Conservation (phyloP, 495 filamentous ascomycete species). For the Massariosphaeria phaeospora region DNA sequence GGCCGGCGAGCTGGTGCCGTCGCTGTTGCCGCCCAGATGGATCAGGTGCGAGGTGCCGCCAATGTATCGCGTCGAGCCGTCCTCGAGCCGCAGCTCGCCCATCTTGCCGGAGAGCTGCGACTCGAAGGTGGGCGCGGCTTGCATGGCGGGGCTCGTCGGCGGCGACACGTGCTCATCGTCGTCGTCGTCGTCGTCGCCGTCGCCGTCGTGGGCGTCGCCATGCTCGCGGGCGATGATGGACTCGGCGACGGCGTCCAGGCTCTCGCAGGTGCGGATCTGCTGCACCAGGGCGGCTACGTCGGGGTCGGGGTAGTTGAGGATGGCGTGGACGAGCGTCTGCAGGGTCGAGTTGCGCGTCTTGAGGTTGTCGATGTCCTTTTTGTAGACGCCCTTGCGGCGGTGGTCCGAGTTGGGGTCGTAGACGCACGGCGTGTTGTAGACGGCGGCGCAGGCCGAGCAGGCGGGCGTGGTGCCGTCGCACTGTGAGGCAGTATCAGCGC, state of each 20-base stretch:
- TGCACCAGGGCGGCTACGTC: conserved; percentile 75
- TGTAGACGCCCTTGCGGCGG: conserved; percentile 92
- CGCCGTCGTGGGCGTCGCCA: conserved; percentile 39
- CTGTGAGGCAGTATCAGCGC: conserved; percentile 41
- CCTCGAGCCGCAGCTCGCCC: conserved; percentile 80
- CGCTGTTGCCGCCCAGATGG: conserved; percentile 52
- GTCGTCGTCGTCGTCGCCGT: conserved; percentile 39
- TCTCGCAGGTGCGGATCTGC: conserved; percentile 88
- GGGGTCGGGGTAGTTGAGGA: conserved; percentile 81
- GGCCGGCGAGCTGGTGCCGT: conserved; percentile 38
- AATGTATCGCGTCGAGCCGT: conserved; percentile 87
- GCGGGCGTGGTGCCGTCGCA: conserved; percentile 91
- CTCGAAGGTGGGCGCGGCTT: conserved; percentile 63
- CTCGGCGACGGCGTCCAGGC: conserved; percentile 83
- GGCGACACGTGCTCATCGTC: conserved; percentile 36
- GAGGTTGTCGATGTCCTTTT: conserved; percentile 85
- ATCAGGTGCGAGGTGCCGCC: conserved; percentile 94
- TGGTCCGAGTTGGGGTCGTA: conserved; percentile 97
- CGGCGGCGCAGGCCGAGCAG: conserved; percentile 90
- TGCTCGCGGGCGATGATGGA: conserved; percentile 59
- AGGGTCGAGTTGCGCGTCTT: conserved; percentile 84
- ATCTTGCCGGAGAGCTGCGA: conserved; percentile 85
- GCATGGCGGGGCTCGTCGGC: not conserved
- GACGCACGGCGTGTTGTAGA: conserved; percentile 87
- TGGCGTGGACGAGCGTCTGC: conserved; percentile 85